A percentile compares a stretch with the other conserved stretches of the same genome.
phyloP scores from a whole-genome alignment of 2,329 filamentous ascomycete species.

The Whalleya microplaca region DNA sequence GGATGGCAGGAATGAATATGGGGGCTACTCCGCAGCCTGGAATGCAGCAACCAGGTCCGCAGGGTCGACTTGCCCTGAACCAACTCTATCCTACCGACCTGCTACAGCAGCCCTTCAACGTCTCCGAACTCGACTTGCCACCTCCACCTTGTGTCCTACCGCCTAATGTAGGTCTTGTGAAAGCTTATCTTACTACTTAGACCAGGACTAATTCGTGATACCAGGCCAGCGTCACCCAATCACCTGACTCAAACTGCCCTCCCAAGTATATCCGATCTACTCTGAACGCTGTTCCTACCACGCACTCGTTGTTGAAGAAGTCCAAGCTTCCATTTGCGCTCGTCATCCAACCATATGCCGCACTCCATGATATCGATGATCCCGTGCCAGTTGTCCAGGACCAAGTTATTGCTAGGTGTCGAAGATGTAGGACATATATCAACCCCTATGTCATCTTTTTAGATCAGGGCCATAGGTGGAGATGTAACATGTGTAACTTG shows the following conservation, averaged over 20 bases:
- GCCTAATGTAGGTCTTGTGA: conserved; percentile 72
- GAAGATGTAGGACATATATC: conserved; percentile 95
- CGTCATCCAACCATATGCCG: conserved; percentile 92
- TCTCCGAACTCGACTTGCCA: conserved; percentile 86
- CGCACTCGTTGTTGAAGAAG: conserved; percentile 91
- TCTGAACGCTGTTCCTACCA: conserved; percentile 90
- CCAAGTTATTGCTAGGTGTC: conserved; percentile 95
- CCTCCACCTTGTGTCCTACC: conserved; percentile 91
- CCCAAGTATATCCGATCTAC: conserved; percentile 95
- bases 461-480: conserved; percentile 96
- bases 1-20: conserved; percentile 85
- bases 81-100: conserved; percentile 92
- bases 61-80: conserved; percentile 67
- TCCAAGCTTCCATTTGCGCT: conserved; percentile 94
- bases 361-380: conserved; percentile 91
- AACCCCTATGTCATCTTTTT: conserved; percentile 97
- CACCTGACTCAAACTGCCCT: conserved; percentile 86
- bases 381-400: conserved; percentile 90
- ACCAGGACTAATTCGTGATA: conserved; percentile 41
- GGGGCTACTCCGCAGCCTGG: conserved; percentile 60
- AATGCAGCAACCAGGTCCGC: conserved; percentile 54
- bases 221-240: conserved; percentile 87
- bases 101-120: conserved; percentile 90
- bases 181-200: neutral
- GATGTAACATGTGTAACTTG: conserved; percentile 99